These are phyloP conservation scores for Aaosphaeria pasadenensis DNA, from an alignment of 2,329 filamentous ascomycete genomes.

Conservation along the genomic window DNA sequence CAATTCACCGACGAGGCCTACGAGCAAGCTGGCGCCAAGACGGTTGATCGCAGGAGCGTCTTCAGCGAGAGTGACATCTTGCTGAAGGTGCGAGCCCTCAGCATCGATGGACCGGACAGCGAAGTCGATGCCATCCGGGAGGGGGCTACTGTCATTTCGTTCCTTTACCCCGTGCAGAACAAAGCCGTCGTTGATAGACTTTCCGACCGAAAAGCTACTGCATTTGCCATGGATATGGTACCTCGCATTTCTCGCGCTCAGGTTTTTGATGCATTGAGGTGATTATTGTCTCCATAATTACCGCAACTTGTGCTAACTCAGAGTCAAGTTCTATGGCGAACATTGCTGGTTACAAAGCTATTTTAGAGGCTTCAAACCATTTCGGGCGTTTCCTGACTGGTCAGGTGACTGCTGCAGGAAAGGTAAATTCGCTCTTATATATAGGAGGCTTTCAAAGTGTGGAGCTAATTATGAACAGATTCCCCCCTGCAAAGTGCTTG, in stretches of 20 bases:
- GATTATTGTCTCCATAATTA: background rate
- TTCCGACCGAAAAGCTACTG: slow-evolving; percentile 66
- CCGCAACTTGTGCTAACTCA: slow-evolving; percentile 6
- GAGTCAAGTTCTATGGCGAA: slow-evolving; percentile 81
- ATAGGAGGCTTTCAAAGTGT: slow-evolving; percentile 6
- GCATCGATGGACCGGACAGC: slow-evolving; percentile 53
- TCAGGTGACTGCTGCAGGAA: slow-evolving; percentile 83
- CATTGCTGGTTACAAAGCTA: slow-evolving; percentile 89
- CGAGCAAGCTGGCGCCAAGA: slow-evolving; percentile 70
- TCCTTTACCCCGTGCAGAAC: slow-evolving; percentile 81
- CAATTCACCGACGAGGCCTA: slow-evolving; percentile 78
- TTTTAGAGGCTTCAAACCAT: slow-evolving; percentile 83
- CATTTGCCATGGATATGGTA: slow-evolving; percentile 91
- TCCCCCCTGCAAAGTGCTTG: slow-evolving; percentile 82
- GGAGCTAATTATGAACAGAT: slow-evolving; percentile 54
- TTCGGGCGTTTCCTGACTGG: slow-evolving; percentile 87
- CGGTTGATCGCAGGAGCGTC: slow-evolving; percentile 67
- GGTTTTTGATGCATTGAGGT: slow-evolving; percentile 74
- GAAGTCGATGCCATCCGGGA: slow-evolving; percentile 68
- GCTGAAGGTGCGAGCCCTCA: slow-evolving; percentile 78
- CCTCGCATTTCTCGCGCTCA: slow-evolving; percentile 86
- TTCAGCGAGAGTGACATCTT: slow-evolving; percentile 76
- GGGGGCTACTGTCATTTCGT: slow-evolving; percentile 74
- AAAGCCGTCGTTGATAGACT: slow-evolving; percentile 70
- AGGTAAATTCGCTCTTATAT: slow-evolving; percentile 12